A percentile compares a stretch with the other conserved stretches of the same genome.
Evolutionary conservation across 495 filamentous ascomycete species (phyloP).

Genomic region (Aspergillus nidulans): DNA sequence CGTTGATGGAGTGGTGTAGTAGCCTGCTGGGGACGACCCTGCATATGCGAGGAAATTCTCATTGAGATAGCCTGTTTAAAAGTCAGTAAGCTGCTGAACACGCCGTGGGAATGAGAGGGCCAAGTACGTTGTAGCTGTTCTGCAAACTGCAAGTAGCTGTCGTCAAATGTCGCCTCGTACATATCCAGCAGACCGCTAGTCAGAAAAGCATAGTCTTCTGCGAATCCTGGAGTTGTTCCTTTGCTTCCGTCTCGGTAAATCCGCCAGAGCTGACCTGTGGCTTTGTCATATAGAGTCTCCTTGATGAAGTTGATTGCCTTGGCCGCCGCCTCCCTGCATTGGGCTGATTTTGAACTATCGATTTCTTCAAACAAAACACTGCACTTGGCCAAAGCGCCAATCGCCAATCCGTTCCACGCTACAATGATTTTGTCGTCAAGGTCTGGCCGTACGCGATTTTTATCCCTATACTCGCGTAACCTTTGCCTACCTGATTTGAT

Average conservation of each 20-base stretch:
- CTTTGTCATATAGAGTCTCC: conserved; percentile 67
- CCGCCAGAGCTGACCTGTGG: conserved; percentile 60
- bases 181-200: conserved; percentile 80
- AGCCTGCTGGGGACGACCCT: conserved; percentile 54
- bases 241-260: conserved; percentile 68
- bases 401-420: conserved; percentile 85
- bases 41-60: conserved; percentile 60
- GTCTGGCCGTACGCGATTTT: conserved; percentile 70
- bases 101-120: not conserved
- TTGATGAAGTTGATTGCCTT: conserved; percentile 73
- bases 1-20: conserved; percentile 74
- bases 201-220: conserved; percentile 92
- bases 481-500: conserved; percentile 65
- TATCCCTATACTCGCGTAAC: conserved; percentile 68
- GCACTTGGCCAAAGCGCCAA: conserved; percentile 73
- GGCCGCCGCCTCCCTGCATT: conserved; percentile 60
- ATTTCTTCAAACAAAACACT: conserved; percentile 60
- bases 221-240: conserved; percentile 73
- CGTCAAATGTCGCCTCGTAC: conserved; percentile 83
- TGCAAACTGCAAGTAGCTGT: conserved; percentile 74
- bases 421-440: conserved; percentile 90
- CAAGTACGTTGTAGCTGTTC: conserved; percentile 71
- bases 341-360: conserved; percentile 51
- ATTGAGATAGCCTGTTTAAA: conserved; percentile 57
- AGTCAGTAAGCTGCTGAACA: conserved; percentile 7